These are phyloP conservation scores for Saxophila tyrrhenica DNA, from an alignment of 495 filamentous ascomycete species.

Conservation along the genomic window DNA sequence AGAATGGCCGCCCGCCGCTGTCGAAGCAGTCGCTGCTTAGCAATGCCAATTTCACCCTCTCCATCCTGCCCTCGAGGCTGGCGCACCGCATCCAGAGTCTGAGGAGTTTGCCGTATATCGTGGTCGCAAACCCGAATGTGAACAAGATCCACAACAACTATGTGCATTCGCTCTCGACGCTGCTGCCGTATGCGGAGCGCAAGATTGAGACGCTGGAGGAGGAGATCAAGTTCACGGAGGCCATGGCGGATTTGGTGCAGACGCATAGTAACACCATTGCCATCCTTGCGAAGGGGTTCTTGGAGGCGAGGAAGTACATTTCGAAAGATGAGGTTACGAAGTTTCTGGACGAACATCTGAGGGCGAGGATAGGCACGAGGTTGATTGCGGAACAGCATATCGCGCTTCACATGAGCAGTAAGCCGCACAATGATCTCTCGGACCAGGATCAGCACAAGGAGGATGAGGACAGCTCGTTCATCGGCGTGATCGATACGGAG, in stretches of 20 bases:
- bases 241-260: slow-evolving; percentile 84
- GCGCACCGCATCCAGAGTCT: slow-evolving; percentile 87
- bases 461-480: slow-evolving; percentile 53
- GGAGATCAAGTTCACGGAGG: slow-evolving; percentile 78
- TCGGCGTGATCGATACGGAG: slow-evolving; percentile 93
- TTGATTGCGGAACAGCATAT: slow-evolving; percentile 96
- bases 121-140: slow-evolving; percentile 90
- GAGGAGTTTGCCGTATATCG: slow-evolving; percentile 90
- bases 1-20: slow-evolving; percentile 86
- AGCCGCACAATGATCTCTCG: slow-evolving; percentile 49
- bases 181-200: slow-evolving; percentile 69
- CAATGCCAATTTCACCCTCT: slow-evolving; percentile 90
- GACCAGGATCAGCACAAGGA: slow-evolving; percentile 31
- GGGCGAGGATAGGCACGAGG: slow-evolving; percentile 85
- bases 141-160: slow-evolving; percentile 91
- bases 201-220: slow-evolving; percentile 72
- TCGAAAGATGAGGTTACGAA: slow-evolving; percentile 64
- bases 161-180: slow-evolving; percentile 75
- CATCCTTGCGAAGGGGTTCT: slow-evolving; percentile 78
- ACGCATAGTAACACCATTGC: slow-evolving; percentile 92
- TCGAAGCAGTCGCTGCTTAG: slow-evolving; percentile 65
- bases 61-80: slow-evolving; percentile 82
- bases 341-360: slow-evolving; percentile 88
- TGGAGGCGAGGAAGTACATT: slow-evolving; percentile 85
- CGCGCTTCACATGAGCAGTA: slow-evolving; percentile 74